Evolutionary conservation across 768 basidiomycete species (phyloP), one percentile per base, ranked within the genome.

Genomic region (Panaeolus papilionaceus): DNA sequence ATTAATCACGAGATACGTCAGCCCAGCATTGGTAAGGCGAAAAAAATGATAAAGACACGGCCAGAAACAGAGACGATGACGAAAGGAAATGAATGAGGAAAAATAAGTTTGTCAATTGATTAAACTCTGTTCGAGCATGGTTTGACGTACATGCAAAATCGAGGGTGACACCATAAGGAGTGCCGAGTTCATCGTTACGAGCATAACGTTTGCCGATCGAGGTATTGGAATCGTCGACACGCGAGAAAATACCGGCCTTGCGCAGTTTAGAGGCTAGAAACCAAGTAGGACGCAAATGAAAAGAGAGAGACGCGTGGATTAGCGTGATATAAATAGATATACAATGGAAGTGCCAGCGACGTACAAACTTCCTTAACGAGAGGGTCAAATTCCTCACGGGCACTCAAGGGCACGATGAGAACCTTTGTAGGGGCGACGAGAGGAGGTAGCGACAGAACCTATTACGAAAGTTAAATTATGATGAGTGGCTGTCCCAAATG

Each of bases 151-250:
- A 85, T 63, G 96, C 98, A 81, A 99, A 98, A 79, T 98, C 97
- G 66, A 99, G 85, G 1, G 98, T 99, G 67, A 97, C 85, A 62
- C 97, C 98, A 79, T 92, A 99, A 1, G 98, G 98, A 38, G 98
- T 99, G 70, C 98, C 98, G 54, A 99, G 87, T 81, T 99, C 98
- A 80, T 99, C 98, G 80, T 99, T 99, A 67, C 98, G 89, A 12
- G 98, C 90, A 80, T 99, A 99, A 14, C 97, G 95, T 81, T 94
- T 96, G 47, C 98, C 98, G 75, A 99, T 99, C 8, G 94, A 92
- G 39, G 92, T 90, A 72, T 92, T 93, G 26, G 96, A 99, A 76
- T 99, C 97, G 77, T 99, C 98, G 2, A 99, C 96, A 63, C 96
- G 88, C 61, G 94, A 91, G 76, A 95, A 94, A 64, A 99, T 87